A percentile compares a stretch with the other conserved stretches of the same genome.
phyloP scores from a whole-genome alignment of 208 protist species.

The Polymyxa betae region DNA sequence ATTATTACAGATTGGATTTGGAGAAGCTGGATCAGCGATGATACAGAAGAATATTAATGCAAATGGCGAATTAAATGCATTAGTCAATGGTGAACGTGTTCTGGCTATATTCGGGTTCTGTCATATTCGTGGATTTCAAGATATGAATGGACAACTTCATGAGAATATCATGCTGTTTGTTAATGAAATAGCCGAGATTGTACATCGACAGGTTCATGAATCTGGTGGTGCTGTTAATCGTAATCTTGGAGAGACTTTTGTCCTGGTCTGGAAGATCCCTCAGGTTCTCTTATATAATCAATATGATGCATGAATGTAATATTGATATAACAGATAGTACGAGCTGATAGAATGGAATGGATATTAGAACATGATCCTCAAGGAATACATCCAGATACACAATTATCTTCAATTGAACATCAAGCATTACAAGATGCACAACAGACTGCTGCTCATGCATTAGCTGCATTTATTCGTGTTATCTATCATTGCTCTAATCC shows the following conservation, averaged over 20 bases:
- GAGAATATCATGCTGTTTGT: slow-evolving; percentile 56
- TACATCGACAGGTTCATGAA: not conserved
- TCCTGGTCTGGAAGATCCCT: slow-evolving; percentile 46
- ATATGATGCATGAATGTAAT: too few species aligned
- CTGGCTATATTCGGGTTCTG: slow-evolving; percentile 47
- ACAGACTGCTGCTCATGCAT: not conserved
- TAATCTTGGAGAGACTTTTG: slow-evolving; percentile 55
- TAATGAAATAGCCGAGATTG: slow-evolving; percentile 56
- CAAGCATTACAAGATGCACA: slow-evolving; percentile 1
- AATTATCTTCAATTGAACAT: too few species aligned
- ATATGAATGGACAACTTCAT: slow-evolving; percentile 1
- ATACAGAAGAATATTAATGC: slow-evolving; percentile 47
- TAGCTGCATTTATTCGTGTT: slow-evolving; percentile 41
- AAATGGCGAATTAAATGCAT: slow-evolving; percentile 52
- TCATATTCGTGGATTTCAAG: slow-evolving; percentile 30
- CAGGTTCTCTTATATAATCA: too few species aligned
- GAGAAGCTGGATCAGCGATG: slow-evolving; percentile 55
- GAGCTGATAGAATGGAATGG: not conserved
- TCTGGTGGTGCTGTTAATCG: not conserved
- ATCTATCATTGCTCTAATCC: slow-evolving; percentile 25
- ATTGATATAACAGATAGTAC: slow-evolving; percentile 17
- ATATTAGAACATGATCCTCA: not conserved
- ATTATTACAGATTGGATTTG: slow-evolving; percentile 60
- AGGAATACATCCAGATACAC: too few species aligned
- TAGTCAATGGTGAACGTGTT: slow-evolving; percentile 32